Base-by-base conservation (phyloP, 768 basidiomycete species). In the Trametes cinnabarina region DNA sequence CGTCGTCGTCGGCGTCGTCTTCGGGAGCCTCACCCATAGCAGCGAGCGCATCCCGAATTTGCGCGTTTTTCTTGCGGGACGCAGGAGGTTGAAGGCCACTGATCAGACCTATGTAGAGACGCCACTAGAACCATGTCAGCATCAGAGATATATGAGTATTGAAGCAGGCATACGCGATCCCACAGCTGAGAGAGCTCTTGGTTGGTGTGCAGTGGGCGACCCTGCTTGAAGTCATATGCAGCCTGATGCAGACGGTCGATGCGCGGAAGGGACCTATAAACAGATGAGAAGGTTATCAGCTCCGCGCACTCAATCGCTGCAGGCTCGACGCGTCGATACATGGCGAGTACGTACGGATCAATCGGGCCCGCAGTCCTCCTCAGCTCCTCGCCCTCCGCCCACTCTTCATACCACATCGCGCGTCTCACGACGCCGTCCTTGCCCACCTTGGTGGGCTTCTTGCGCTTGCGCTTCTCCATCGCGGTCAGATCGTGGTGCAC, bases 331-430 rank as follows among this genome's bases (percentile, higher is more conserved):
- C 46, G 25, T 39, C 8, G n/a, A n/a, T n/a, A n/a, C n/a, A 37
- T 22, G 30, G 28, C 10, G 42, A 15, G 26, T 8, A 74, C 84
- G 63, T 61, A 88, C 87, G 73, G 69, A 65, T 88, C 76, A 55
- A 80, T 81, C 34, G 70, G 73, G 40, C 71, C 71, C 26, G 66
- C 72, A 4, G 67, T 72, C 37, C 74, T 69, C 57, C 82, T 74
- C 30, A 77, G 70, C 47, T 76, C 70, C 67, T 90, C 88, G 3
- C 73, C 75, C 40, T 86, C 82, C 48, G 80, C 80, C 90, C 90
- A 92, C n/a, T 82, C 73, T 58, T 88, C 82, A 74, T 79, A 88
- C 88, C 88, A 92, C 40, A 74, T 73, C 17, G 65, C 51, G 50
- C 68, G 71, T 30, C 69, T 70, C 44, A 58, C 57, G 2, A 67